phyloP scores from a whole-genome alignment of 208 protist species.

The Polymyxa betae region DNA sequence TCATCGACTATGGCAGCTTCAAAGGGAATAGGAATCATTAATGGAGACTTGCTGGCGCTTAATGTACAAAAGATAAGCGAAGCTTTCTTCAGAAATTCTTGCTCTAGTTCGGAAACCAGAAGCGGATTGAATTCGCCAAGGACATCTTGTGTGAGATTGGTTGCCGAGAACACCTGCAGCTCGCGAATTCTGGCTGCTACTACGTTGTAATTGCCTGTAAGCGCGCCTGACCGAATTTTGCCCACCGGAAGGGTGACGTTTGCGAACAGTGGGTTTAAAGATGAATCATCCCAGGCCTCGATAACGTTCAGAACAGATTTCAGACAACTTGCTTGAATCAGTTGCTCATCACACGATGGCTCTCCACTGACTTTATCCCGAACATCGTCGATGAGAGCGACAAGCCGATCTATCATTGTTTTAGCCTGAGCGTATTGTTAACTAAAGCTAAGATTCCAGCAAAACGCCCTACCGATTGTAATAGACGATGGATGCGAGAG shows the following conservation, averaged over 20 bases:
- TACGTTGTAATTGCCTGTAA: background rate
- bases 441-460: background rate
- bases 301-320: background rate
- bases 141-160: background rate
- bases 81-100: background rate
- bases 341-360: background rate
- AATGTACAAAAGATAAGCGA: background rate
- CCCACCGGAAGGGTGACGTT: background rate
- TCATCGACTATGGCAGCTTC: background rate
- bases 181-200: background rate
- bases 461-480: background rate
- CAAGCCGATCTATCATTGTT: background rate
- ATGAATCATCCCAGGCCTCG: background rate
- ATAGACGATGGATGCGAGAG: background rate
- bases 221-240: background rate
- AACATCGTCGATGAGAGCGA: background rate
- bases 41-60: background rate
- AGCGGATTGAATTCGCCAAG: background rate
- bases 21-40: background rate
- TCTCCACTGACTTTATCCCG: background rate
- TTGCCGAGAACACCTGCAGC: background rate
- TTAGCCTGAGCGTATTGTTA: background rate
- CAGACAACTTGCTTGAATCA: background rate
- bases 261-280: background rate
- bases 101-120: background rate